Percentiles rank a stretch among this genome's conserved stretches.
Conservation (phyloP, 2,329 filamentous ascomycete species). For the Ceratocystis cubensis region DNA sequence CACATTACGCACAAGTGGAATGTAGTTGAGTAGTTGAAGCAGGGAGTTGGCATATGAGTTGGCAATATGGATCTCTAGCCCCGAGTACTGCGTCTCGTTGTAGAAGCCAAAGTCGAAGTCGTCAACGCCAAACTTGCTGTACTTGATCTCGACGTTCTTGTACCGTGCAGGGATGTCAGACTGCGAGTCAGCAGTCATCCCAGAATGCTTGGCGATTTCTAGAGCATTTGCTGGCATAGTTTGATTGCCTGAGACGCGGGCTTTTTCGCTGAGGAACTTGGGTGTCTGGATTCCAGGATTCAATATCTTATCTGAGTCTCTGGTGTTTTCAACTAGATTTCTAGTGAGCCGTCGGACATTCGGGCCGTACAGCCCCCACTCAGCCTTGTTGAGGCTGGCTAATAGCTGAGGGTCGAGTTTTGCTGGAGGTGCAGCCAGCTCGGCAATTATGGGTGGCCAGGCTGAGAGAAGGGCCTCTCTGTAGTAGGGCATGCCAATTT, state of each 20-base stretch:
- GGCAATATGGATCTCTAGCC: constrained; percentile 87
- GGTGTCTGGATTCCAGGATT: constrained; percentile 57
- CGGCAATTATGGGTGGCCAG: constrained; percentile 77
- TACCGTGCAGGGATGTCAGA: constrained; percentile 82
- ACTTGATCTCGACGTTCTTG: constrained; percentile 92
- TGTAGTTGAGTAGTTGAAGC: constrained; percentile 83
- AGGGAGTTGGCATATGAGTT: constrained; percentile 94
- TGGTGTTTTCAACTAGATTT: constrained; percentile 73
- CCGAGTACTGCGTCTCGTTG: constrained; percentile 84
- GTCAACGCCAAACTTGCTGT: constrained; percentile 97
- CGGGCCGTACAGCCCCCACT: constrained; percentile 66
- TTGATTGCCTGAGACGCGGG: constrained; percentile 48
- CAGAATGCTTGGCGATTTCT: constrained; percentile 25
- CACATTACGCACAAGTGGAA: constrained; percentile 73
- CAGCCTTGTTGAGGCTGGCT: constrained; percentile 53
- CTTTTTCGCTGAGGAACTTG: constrained; percentile 91
- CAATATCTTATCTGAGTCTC: constrained; percentile 46
- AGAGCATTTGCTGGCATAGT: constrained; percentile 31
- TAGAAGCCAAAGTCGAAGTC: constrained; percentile 98
- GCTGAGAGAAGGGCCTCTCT: constrained; percentile 75
- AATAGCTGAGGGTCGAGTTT: constrained; percentile 62
- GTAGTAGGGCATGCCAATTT: constrained; percentile 87
- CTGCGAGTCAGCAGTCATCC: constrained; percentile 31
- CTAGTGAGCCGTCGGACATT: constrained; percentile 61
- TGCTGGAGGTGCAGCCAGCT: constrained; percentile 69